Evolutionary conservation across 75 land plant species (phyloP).

Genomic region (Picea sitchensis): DNA sequence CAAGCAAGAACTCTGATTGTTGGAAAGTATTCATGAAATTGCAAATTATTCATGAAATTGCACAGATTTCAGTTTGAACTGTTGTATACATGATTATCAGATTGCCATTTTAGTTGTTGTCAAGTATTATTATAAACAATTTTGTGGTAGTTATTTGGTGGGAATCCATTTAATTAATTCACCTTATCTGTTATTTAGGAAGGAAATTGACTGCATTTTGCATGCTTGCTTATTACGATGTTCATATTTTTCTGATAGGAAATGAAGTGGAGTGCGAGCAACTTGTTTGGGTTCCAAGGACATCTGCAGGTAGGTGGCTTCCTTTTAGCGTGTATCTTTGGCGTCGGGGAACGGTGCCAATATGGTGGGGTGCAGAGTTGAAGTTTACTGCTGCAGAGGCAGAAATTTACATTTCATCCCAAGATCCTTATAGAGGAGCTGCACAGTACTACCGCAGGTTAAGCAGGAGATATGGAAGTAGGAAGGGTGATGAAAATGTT

Average conservation of each 20-base stretch:
- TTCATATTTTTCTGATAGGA: constrained; percentile 39
- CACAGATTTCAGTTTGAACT: background rate
- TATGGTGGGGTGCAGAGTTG: constrained; percentile 99
- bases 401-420: constrained; percentile 79
- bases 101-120: background rate
- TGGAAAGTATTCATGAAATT: background rate
- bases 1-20: background rate
- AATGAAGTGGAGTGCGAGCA: constrained; percentile 99
- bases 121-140: background rate
- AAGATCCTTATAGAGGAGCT: constrained; percentile 82
- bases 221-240: background rate
- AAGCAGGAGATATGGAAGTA: constrained; percentile 58
- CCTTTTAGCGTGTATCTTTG: constrained; percentile 87
- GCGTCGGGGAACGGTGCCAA: constrained; percentile 97
- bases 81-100: background rate
- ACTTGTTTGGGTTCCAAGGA: constrained; percentile 74
- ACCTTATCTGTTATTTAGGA: background rate
- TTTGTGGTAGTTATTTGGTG: background rate
- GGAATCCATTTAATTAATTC: background rate
- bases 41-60: background rate
- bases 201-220: background rate
- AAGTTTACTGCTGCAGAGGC: constrained; percentile 93
- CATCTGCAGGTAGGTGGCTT: constrained; percentile 36
- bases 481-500: constrained; percentile 17
- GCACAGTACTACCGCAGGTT: constrained; percentile 70